Evolutionary conservation across 1,284 basidiomycete genomes (phyloP), one percentile per base, ranked within the genome.

Genomic region (Thecaphora thlaspeos): DNA sequence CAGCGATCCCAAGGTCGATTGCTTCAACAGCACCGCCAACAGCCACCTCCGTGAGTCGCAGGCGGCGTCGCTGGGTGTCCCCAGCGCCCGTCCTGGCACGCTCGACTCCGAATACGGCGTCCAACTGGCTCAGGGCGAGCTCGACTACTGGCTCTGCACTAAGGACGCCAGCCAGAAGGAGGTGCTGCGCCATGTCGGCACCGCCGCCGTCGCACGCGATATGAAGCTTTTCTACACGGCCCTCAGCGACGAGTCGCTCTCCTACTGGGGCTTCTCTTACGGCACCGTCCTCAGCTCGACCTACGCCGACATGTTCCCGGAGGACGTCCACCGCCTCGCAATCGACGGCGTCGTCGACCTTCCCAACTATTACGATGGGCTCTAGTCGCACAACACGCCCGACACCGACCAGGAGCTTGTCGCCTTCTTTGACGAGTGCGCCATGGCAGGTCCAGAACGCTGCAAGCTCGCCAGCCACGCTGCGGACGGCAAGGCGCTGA

Each of bases 281-380:
- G 66, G 68, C n/a, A 66, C 66, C 30, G 66, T 60, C 11, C 54
- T 71, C 18, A 66, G 68, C 21, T 55, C 52, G n/a, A 49, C 48
- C 2, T 71, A 57, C 23, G 57, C 60, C 40, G 65, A 59, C 26
- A 67, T 67, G 59, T 67, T 67, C 30, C 68, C 68, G 12, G 34
- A 69, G 10, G 58, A 69, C 23, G 56, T 66, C 36, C 48, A 59
- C 23, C 58, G 62, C 8, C 32, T 71, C 24, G 52, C 52, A 42
- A 58, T 71, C 26, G 68, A 71, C 28, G 66, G 66, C 28, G 66
- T 68, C 17, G 60, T 71, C 21, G 60, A 71, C 36, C 66, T 63
- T 28, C 57, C 63, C 39, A 46, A 59, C 55, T 66, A 66, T 48
- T 44, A 49, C 32, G 39, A 55, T 4, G 62, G 67, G 5, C 41